Conservation (phyloP, 768 basidiomycete species). For the Termitomyces sp. region DNA sequence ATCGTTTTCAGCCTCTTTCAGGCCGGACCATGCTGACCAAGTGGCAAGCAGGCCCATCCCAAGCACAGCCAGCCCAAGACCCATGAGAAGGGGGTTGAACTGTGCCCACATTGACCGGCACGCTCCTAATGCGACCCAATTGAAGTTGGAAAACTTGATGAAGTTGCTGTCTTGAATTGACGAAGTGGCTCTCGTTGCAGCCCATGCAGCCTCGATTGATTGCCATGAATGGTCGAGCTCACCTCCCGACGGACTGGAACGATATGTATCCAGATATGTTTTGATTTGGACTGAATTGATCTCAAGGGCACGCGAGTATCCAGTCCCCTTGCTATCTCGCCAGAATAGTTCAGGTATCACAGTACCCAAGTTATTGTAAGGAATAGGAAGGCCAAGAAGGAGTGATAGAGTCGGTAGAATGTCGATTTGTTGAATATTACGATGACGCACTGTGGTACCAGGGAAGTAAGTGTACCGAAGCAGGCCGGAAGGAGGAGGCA, state of each 20-base stretch:
- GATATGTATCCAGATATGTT: slow-evolving; percentile 75
- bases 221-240: slow-evolving; percentile 72
- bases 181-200: slow-evolving; percentile 20
- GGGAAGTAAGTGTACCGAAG: slow-evolving; percentile 60
- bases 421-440: slow-evolving; percentile 89
- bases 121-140: slow-evolving; percentile 55
- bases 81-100: slow-evolving; percentile 80
- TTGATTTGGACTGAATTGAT: slow-evolving; percentile 76
- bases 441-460: slow-evolving; percentile 45
- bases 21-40: slow-evolving; percentile 50
- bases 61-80: slow-evolving; percentile 64
- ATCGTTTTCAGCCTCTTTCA: slow-evolving; percentile 32
- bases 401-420: slow-evolving; percentile 85
- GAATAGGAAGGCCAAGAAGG: slow-evolving; percentile 89
- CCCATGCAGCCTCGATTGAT: slow-evolving; percentile 45
- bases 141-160: slow-evolving; percentile 46
- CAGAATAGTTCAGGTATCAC: slow-evolving; percentile 91
- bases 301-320: slow-evolving; percentile 56
- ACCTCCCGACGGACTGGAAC: slow-evolving; percentile 58
- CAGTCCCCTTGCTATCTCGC: slow-evolving; percentile 34
- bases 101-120: slow-evolving; percentile 94
- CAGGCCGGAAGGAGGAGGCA: slow-evolving; percentile 43
- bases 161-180: slow-evolving; percentile 27
- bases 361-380: slow-evolving; percentile 91
- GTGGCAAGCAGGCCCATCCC: slow-evolving; percentile 49